Conservation (phyloP, 768 basidiomycete genomes). For the Arthromyces matolae region DNA sequence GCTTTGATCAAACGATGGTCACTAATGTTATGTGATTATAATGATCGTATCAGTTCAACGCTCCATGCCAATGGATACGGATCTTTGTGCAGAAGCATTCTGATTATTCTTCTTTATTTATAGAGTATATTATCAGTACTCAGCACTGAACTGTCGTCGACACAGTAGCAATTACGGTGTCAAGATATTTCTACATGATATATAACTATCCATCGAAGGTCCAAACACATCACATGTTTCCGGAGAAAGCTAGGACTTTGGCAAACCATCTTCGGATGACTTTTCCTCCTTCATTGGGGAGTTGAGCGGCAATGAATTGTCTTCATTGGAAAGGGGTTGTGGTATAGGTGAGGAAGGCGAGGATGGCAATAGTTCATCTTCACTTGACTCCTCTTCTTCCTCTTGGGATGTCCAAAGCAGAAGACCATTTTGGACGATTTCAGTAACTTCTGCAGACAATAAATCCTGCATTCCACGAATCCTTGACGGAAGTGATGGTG, state of each 20-base stretch:
- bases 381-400: conserved; percentile 8
- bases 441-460: conserved; percentile 44
- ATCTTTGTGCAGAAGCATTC: no score
- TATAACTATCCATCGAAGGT: no score
- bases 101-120: no score
- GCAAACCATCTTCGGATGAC: no score
- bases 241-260: no score
- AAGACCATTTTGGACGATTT: conserved; percentile 44
- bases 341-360: background rate
- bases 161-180: no score
- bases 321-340: background rate
- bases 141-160: no score
- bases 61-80: background rate
- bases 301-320: no score
- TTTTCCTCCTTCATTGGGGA: no score
- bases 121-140: no score
- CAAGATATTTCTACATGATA: no score
- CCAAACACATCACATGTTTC: no score
- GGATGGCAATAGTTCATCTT: conserved; percentile 1
- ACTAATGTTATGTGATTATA: background rate
- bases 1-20: background rate
- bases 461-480: conserved; percentile 42
- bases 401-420: conserved; percentile 41
- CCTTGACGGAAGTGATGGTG: conserved; percentile 36
- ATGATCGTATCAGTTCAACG: conserved; percentile 1